A percentile compares a stretch with the other conserved stretches of the same genome.
These are phyloP conservation scores for Scleroderma citrinum DNA, from an alignment of 768 basidiomycete species.

Conservation along the genomic window DNA sequence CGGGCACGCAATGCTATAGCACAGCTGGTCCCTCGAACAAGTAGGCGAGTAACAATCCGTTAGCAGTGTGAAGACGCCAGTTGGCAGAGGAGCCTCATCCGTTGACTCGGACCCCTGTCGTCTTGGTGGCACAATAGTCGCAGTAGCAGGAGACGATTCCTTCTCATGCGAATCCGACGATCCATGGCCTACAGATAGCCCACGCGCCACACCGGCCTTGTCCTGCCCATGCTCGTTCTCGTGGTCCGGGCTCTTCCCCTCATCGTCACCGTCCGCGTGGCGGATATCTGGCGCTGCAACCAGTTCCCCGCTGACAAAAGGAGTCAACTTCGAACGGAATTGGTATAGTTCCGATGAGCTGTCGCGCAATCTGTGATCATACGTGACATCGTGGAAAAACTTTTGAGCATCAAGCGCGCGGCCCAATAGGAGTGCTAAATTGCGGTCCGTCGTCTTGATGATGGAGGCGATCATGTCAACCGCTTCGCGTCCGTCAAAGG, in stretches of 20 bases:
- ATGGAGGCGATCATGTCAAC: conserved; percentile 97
- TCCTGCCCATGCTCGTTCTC: conserved; percentile 8
- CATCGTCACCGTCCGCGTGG: conserved; percentile 30
- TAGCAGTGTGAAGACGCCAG: conserved; percentile 92
- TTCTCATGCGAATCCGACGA: conserved; percentile 32
- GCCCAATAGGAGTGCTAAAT: conserved; percentile 90
- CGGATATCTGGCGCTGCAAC: conserved; percentile 18
- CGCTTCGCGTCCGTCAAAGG: conserved; percentile 95
- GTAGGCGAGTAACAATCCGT: conserved; percentile 99
- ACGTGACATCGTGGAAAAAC: conserved; percentile 99
- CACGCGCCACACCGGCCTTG: conserved; percentile 15
- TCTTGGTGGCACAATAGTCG: conserved; percentile 10
- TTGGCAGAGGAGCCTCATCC: conserved; percentile 72
- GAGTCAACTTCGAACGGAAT: conserved; percentile 80
- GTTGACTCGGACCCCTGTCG: conserved; percentile 39
- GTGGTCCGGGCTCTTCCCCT: conserved; percentile 24
- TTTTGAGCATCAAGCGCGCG: conserved; percentile 96
- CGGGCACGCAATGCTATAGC: conserved; percentile 97
- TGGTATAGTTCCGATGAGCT: conserved; percentile 87
- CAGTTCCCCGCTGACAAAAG: conserved; percentile 77
- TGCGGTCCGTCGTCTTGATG: conserved; percentile 97
- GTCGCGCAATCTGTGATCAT: conserved; percentile 93
- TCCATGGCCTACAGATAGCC: conserved; percentile 26
- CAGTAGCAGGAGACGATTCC: conserved; percentile 25
- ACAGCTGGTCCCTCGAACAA: conserved; percentile 88